Evolutionary conservation across 331 rosid genomes (phyloP).

Genomic region (Malus hybrid): DNA sequence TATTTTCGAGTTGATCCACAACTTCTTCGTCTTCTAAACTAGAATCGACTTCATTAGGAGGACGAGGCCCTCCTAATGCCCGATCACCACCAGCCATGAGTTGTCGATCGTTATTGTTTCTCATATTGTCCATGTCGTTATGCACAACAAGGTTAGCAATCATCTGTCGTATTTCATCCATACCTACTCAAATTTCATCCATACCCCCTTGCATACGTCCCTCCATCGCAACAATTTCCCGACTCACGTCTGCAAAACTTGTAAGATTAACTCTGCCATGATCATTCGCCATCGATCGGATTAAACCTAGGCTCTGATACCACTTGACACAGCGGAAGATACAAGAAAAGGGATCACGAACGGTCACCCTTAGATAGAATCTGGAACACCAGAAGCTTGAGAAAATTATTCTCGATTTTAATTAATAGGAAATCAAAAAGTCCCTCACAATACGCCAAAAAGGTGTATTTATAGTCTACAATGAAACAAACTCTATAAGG

Average conservation of each 20-base stretch:
- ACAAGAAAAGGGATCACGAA: too few relatives aligned
- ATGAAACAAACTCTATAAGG: too few relatives aligned
- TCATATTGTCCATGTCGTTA: neutral
- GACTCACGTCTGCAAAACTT: neutral
- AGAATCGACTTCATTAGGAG: too few relatives aligned
- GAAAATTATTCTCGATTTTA: too few relatives aligned
- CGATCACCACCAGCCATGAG: neutral
- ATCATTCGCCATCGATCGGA: neutral
- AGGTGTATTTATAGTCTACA: too few relatives aligned
- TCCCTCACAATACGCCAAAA: too few relatives aligned
- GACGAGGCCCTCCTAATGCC: too few relatives aligned
- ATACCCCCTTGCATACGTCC: neutral
- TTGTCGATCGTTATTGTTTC: neutral
- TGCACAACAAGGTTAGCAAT: neutral
- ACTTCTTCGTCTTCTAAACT: too few relatives aligned
- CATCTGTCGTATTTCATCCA: neutral
- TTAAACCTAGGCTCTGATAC: neutral
- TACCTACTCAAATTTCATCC: neutral
- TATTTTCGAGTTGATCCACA: too few relatives aligned
- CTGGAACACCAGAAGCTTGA: too few relatives aligned
- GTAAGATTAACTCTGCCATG: neutral
- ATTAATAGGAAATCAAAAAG: too few relatives aligned
- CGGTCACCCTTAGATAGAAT: too few relatives aligned
- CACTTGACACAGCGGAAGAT: neutral
- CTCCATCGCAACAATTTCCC: neutral